Base-by-base conservation (phyloP, 163 green algal genomes). In the Coccomyxa subellipsoidea region DNA sequence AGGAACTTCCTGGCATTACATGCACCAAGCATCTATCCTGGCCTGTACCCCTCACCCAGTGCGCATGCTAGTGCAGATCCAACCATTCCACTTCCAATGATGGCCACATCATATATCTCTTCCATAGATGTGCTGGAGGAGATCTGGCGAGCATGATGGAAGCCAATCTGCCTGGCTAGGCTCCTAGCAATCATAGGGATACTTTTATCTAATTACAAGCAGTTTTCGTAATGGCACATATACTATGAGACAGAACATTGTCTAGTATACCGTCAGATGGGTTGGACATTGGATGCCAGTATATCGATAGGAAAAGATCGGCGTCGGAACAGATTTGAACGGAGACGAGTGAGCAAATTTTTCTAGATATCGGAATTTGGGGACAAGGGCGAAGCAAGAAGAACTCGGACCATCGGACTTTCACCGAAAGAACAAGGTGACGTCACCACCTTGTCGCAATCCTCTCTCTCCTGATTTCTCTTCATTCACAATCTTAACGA, bases 61-160 rank as follows among this genome's bases (percentile, higher is more conserved):
- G 66, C 66, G 32, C 66, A 73, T 32, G 92, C 94, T 8, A 97
- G 66, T 2, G 90, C 90, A 0, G 91, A 83, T 0, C 94, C 94
- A 15, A 95, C 90, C 91, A 96, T 95, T 3, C 94, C 94, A 7
- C 88, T 89, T 18, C 92, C 93, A 10, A 96, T 87, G 38, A 97
- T 92, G 1, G 87, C 90, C 0, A 96, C 91, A 86, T 97, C 92
- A 76, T 90, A 94, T 0, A 85, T 59, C 4, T 76, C 69, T 4
- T 73, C 66, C 66, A 73, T 18, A 32, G 66, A 32, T 34, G 8
- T 23, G 32, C 29, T 34, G n/a, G 66, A 73, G 21, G 66, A 73
- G 2, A 73, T 18, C 2, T 32, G 66, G 1, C 66, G 27, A 35
- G 29, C 27, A 73, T n/a, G 21, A 27, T 12, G 47, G 47, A 12